These are phyloP conservation scores for Solanum etuberosum DNA, from an alignment of 257 asterid genomes.

Conservation along the genomic window DNA sequence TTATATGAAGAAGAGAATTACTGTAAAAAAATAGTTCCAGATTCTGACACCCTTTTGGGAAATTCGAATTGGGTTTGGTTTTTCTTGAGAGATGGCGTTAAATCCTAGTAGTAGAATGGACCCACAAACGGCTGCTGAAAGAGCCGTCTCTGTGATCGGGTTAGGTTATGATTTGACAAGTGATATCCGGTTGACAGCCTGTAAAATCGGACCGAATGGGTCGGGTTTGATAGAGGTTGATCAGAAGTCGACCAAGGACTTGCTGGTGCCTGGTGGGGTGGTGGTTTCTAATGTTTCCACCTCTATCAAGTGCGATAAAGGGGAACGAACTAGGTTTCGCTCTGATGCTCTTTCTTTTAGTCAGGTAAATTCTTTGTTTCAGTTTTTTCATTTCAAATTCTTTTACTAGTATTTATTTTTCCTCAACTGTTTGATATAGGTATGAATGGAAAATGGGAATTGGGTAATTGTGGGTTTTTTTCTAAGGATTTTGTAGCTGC, in stretches of 20 bases:
- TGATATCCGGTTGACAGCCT: slow-evolving; percentile 71
- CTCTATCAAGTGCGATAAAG: slow-evolving; percentile 91
- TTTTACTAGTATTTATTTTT: neutral
- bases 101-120: slow-evolving; percentile 45
- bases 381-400: neutral
- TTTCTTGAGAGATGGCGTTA: slow-evolving; percentile 31
- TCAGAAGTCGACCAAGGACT: slow-evolving; percentile 37
- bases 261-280: slow-evolving; percentile 70
- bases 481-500: neutral
- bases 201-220: slow-evolving; percentile 61
- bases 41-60: neutral
- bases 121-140: slow-evolving; percentile 77
- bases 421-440: too few species aligned
- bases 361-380: slow-evolving; percentile 31
- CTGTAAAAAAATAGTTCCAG: neutral
- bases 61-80: neutral
- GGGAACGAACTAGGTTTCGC: slow-evolving; percentile 89
- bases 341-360: slow-evolving; percentile 74
- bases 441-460: neutral
- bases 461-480: neutral
- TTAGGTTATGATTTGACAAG: slow-evolving; percentile 69
- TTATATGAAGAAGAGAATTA: neutral
- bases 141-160: slow-evolving; percentile 81
- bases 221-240: slow-evolving; percentile 60
- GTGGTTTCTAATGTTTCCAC: slow-evolving; percentile 45